Percentiles rank a stretch among this genome's conserved stretches.
phyloP scores from a whole-genome alignment of 129 eudicot genomes.

The Silybum marianum region DNA sequence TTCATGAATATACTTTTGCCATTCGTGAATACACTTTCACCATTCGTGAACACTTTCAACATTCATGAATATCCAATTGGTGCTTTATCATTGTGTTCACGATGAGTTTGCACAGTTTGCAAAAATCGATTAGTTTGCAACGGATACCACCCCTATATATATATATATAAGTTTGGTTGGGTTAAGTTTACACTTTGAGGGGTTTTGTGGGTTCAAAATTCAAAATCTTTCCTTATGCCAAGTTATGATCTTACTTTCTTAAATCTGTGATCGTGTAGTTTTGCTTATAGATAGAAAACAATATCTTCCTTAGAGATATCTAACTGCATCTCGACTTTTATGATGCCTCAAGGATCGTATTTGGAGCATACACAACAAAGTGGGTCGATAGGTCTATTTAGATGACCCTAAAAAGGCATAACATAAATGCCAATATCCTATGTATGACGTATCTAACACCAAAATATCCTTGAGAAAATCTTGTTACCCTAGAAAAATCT shows the following conservation, averaged over 20 bases:
- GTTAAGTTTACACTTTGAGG: background rate
- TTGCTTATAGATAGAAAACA: background rate
- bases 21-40: too few species aligned
- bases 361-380: background rate
- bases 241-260: background rate
- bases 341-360: background rate
- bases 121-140: too few species aligned
- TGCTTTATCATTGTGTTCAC: too few species aligned
- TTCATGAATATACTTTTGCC: too few species aligned
- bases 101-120: too few species aligned
- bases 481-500: background rate
- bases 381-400: too few species aligned
- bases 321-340: background rate
- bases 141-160: too few species aligned
- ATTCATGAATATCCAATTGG: too few species aligned
- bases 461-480: background rate
- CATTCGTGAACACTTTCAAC: too few species aligned
- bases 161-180: background rate
- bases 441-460: background rate
- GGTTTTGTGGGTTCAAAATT: background rate
- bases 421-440: background rate
- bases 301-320: background rate
- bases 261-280: background rate
- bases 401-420: background rate
- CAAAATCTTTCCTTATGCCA: background rate